Evolutionary conservation across 768 basidiomycete species (phyloP).

Genomic region (Pisolithus orientalis): DNA sequence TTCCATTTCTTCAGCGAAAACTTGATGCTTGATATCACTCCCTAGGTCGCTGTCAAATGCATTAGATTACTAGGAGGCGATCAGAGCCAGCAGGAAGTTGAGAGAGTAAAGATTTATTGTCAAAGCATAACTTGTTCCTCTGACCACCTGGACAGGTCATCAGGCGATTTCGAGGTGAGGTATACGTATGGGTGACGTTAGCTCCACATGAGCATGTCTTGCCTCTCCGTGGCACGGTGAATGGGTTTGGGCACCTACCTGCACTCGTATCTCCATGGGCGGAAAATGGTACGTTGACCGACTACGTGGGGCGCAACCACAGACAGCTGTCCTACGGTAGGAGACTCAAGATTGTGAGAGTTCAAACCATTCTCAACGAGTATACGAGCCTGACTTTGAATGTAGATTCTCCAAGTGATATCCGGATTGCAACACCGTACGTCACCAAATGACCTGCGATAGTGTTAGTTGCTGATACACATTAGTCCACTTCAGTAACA

Average conservation of each 20-base stretch:
- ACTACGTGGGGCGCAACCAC: slow-evolving; percentile 8
- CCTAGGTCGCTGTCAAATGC: neutral
- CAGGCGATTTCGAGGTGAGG: neutral
- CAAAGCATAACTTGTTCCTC: neutral
- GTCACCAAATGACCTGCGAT: slow-evolving; percentile 4
- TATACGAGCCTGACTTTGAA: neutral
- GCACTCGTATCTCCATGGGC: slow-evolving; percentile 22
- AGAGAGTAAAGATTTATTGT: neutral
- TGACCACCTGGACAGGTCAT: neutral
- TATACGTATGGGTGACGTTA: neutral
- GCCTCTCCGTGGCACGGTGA: slow-evolving; percentile 13
- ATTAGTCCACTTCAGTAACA: slow-evolving; percentile 1
- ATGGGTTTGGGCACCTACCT: slow-evolving; percentile 15
- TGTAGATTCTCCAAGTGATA: slow-evolving; percentile 23
- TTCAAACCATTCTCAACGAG: neutral
- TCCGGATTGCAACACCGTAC: slow-evolving; percentile 35
- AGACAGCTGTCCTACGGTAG: neutral
- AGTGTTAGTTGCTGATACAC: neutral
- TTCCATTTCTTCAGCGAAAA: neutral
- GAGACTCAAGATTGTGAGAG: neutral
- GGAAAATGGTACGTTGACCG: slow-evolving; percentile 18
- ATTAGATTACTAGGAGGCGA: neutral
- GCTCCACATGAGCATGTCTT: slow-evolving; percentile 12
- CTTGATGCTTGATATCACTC: neutral
- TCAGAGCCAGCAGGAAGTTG: neutral